Base-by-base conservation (phyloP, 257 asterid genomes). In the Jaltomata sinuosa region DNA sequence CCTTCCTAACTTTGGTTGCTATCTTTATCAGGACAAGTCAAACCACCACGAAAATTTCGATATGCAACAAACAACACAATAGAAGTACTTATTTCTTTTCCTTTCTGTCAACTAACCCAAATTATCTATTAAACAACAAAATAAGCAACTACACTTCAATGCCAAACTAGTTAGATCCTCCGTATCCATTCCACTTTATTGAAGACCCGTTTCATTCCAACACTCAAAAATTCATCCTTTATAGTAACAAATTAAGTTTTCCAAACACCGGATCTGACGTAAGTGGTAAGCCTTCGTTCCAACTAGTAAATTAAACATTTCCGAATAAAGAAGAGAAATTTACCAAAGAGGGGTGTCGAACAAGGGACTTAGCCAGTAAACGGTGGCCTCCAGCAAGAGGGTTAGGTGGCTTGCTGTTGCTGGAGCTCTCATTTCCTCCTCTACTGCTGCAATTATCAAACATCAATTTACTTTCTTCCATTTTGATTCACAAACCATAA, bases 301-400 rank as follows among this genome's bases (percentile, higher is more conserved):
- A 81, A 57, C 71, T 25, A 65, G 22, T 16, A 16, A 49, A 25
- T 4, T 8, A 36, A 19, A 53, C 82, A 45, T 3, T 52, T 9
- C 54, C 47, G 5, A 4, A 27, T 16, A 45, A 29, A 80, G 27
- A 22, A 50, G 8, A 81, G 18, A 55, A 4, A 62, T 62, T 92
- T 87, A 92, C 99, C 97, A 95, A 85, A 64, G 98, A 93, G 16
- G 91, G 89, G 71, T 92, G 97, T 14, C 96, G 93, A 87, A 92
- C 82, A 27, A 95, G 92, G 25, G 92, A 84, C 89, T 90, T 90
- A 29, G 68, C 69, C 50, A 89, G 88, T 40, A 89, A 36, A 79
- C 87, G 95, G 47, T 90, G 88, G 88, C 80, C 85, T 22, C 90
- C 90, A 76, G 89, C 84, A 76, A 92, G 64, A 19, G 96, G 87